phyloP scores from a whole-genome alignment of 345 rosid genomes.

The Brassica nigra region DNA sequence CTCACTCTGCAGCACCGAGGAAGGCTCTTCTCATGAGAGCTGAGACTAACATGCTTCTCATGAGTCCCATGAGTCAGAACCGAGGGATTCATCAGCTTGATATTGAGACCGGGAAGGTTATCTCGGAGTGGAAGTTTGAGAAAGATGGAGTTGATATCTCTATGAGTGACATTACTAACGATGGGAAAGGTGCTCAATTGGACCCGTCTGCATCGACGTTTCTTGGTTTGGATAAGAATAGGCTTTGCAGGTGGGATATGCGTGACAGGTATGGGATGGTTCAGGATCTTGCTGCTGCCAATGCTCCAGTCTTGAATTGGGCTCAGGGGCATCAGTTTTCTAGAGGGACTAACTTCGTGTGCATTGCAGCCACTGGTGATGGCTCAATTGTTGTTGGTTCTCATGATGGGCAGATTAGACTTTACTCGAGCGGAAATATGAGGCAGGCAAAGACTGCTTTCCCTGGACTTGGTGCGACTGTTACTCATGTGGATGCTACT shows the following conservation, averaged over 20 bases:
- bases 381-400: conserved; percentile 98
- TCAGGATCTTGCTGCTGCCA: conserved; percentile 75
- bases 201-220: conserved; percentile 96
- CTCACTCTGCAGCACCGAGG: conserved; percentile 61
- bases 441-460: conserved; percentile 97
- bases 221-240: conserved; percentile 88
- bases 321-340: conserved; percentile 96
- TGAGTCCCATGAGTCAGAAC: conserved; percentile 81
- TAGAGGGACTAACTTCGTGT: conserved; percentile 97
- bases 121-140: conserved; percentile 88
- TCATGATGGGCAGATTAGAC: conserved; percentile 92
- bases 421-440: conserved; percentile 87
- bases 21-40: conserved; percentile 96
- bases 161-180: conserved; percentile 91
- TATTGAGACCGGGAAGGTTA: conserved; percentile 90
- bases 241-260: conserved; percentile 99
- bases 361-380: conserved; percentile 98
- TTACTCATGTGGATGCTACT: conserved; percentile 95
- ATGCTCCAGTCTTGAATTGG: conserved; percentile 84
- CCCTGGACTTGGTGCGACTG: conserved; percentile 97
- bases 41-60: conserved; percentile 93
- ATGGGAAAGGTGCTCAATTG: conserved; percentile 90
- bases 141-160: conserved; percentile 95
- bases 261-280: conserved; percentile 89
- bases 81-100: conserved; percentile 94